Evolutionary conservation across 2,329 filamentous ascomycete genomes (phyloP).

Genomic region (Aspergillus ochraceus): DNA sequence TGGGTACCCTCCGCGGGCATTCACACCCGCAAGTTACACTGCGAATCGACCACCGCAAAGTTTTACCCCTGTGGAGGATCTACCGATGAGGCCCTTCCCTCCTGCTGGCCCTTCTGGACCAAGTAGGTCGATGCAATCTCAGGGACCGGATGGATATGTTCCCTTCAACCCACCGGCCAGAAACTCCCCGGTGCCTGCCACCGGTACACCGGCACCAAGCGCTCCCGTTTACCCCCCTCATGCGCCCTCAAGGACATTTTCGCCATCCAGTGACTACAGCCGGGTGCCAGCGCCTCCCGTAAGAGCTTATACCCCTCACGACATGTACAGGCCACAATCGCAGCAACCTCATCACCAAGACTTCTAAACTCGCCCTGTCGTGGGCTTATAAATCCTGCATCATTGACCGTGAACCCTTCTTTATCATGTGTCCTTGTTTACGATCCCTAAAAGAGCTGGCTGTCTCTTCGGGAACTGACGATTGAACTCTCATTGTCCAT

Average conservation of each 20-base stretch:
- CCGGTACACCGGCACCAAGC: neutral
- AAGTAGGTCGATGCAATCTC: constrained; percentile 9
- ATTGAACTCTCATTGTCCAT: constrained; percentile 5
- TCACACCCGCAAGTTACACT: constrained; percentile 13
- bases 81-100: constrained; percentile 16
- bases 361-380: constrained; percentile 3
- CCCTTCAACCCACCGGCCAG: constrained; percentile 22
- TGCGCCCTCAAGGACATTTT: constrained; percentile 19
- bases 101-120: constrained; percentile 16
- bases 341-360: constrained; percentile 6
- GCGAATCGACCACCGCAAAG: constrained; percentile 14
- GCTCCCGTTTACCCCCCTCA: constrained; percentile 19
- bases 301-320: constrained; percentile 22
- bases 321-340: constrained; percentile 10
- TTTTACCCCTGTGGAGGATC: constrained; percentile 18
- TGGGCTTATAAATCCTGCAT: neutral
- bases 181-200: constrained; percentile 2
- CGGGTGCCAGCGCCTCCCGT: constrained; percentile 17
- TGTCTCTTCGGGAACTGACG: constrained; percentile 27
- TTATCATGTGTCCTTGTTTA: neutral
- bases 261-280: constrained; percentile 24
- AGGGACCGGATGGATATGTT: constrained; percentile 17
- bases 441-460: constrained; percentile 25
- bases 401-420: neutral
- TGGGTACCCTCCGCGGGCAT: constrained; percentile 18